phyloP scores from a whole-genome alignment of 225 moss, liverwort and hornwort genomes.

The Asterella californica region DNA sequence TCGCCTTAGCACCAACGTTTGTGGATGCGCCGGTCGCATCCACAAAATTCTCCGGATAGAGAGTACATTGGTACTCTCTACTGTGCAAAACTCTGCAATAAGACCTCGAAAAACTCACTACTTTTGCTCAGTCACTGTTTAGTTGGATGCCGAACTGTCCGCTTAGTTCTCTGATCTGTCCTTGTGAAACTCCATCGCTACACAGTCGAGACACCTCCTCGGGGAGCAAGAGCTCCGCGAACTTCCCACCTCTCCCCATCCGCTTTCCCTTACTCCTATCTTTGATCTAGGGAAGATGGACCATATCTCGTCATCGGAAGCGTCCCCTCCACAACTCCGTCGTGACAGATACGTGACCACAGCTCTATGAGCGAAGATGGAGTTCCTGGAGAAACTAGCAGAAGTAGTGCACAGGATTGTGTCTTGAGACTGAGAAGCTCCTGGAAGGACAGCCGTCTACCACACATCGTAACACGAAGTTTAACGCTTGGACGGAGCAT shows the following conservation, averaged over 20 bases:
- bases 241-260: background rate
- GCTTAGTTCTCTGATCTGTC: background rate
- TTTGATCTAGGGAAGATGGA: background rate
- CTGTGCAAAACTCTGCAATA: background rate
- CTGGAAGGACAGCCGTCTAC: background rate
- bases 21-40: background rate
- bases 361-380: background rate
- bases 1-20: background rate
- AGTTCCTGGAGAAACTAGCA: background rate
- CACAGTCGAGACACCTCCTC: background rate
- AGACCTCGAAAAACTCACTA: background rate
- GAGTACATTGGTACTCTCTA: background rate
- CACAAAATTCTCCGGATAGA: background rate
- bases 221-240: background rate
- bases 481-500: constrained; percentile 21
- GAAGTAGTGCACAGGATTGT: too few relatives aligned
- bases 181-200: background rate
- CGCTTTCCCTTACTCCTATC: background rate
- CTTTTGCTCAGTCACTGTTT: background rate
- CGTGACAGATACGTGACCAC: background rate
- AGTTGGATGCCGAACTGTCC: too few relatives aligned
- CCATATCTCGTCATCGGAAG: background rate
- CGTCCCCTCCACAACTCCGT: background rate
- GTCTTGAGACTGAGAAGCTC: background rate
- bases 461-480: background rate